Conservation (phyloP, 2,329 filamentous ascomycete species). For the Penicillium sp. region DNA sequence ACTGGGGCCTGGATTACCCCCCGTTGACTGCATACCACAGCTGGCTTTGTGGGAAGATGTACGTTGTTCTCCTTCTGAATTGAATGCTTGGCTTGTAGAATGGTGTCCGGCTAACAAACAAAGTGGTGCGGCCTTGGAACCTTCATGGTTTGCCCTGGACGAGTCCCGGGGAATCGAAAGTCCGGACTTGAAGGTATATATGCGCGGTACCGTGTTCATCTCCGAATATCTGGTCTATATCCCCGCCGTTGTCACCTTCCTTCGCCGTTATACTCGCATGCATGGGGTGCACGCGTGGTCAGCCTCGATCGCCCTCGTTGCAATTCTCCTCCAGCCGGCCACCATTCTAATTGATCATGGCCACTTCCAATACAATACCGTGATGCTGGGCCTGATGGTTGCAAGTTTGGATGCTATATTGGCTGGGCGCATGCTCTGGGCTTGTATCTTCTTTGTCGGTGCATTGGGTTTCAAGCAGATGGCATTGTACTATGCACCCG, state of each 20-base stretch:
- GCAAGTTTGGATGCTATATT: conserved; percentile 87
- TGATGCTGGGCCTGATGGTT: conserved; percentile 91
- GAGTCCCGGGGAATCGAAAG: conserved; percentile 81
- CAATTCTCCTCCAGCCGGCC: conserved; percentile 87
- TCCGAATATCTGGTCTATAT: conserved; percentile 91
- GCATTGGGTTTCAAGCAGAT: conserved; percentile 99
- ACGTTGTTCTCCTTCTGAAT: conserved; percentile 36
- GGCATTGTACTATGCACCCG: conserved; percentile 95
- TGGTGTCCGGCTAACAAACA: conserved; percentile 17
- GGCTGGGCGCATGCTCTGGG: conserved; percentile 81
- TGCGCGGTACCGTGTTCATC: conserved; percentile 87
- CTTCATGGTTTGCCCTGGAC: conserved; percentile 84
- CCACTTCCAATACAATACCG: conserved; percentile 97
- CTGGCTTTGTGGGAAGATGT: conserved; percentile 87
- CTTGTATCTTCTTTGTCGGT: conserved; percentile 88
- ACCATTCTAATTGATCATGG: conserved; percentile 93
- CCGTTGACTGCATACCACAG: conserved; percentile 98
- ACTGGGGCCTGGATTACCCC: conserved; percentile 98
- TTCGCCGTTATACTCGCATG: conserved; percentile 75
- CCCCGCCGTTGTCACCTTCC: conserved; percentile 81
- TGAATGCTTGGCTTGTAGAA: neutral
- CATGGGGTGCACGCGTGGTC: conserved; percentile 80
- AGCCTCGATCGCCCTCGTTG: conserved; percentile 79
- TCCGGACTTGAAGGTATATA: conserved; percentile 82
- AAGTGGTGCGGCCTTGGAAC: conserved; percentile 73